Evolutionary conservation across 1,284 basidiomycete genomes (phyloP).

Genomic region (Quambalaria eucalypti): DNA sequence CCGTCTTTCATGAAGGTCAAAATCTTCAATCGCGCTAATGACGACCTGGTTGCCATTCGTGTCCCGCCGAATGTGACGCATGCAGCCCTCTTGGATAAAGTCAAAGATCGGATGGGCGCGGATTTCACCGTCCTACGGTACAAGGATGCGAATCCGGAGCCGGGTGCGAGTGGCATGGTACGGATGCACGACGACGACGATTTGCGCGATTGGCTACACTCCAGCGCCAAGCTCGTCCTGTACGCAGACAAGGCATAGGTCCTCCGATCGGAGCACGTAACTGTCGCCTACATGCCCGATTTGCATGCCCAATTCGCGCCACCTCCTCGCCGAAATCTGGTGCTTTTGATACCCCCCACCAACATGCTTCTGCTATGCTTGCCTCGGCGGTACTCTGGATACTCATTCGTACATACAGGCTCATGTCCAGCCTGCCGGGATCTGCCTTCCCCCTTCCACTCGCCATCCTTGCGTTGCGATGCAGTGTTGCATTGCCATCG

Average conservation of each 20-base stretch:
- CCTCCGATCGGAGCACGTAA: no score
- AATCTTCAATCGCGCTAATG: constrained; percentile 80
- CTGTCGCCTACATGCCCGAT: no score
- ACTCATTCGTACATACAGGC: no score
- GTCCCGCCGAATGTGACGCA: constrained; percentile 87
- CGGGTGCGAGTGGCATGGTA: constrained; percentile 52
- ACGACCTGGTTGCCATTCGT: constrained; percentile 93
- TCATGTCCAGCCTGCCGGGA: no score
- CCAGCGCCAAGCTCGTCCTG: constrained; percentile 75
- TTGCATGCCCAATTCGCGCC: no score
- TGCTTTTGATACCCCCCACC: no score
- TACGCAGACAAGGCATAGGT: constrained; percentile 63
- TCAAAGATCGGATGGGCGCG: constrained; percentile 70
- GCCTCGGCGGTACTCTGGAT: no score
- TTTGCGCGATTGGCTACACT: constrained; percentile 69
- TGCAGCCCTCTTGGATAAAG: constrained; percentile 77
- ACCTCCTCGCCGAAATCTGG: no score
- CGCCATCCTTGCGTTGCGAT: no score
- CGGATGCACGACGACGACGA: constrained; percentile 62
- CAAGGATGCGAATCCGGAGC: constrained; percentile 54
- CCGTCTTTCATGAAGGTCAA: constrained; percentile 94
- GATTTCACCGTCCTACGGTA: constrained; percentile 66
- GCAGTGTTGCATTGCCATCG: no score
- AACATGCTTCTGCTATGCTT: no score
- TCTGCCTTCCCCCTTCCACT: no score